A percentile compares a stretch with the other conserved stretches of the same genome.
phyloP scores from a whole-genome alignment of 106 monocot species.

The Dioscorea dumetorum region DNA sequence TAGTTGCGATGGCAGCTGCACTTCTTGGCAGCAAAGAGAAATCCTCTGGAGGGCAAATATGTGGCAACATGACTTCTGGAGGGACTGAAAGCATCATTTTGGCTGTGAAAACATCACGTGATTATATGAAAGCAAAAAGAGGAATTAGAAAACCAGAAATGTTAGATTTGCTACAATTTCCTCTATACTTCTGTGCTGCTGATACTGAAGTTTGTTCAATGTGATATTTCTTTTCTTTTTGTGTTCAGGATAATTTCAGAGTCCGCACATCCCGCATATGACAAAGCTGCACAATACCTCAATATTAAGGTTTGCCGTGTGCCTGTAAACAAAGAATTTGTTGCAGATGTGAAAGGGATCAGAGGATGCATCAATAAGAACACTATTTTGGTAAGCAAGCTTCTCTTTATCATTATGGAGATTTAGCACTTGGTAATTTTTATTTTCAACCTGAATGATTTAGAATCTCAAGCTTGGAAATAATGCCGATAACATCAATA shows the following conservation, averaged over 20 bases:
- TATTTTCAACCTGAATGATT: no score
- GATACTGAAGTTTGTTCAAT: neutral
- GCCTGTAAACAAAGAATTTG: constrained; percentile 81
- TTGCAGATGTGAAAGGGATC: constrained; percentile 76
- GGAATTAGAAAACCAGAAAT: constrained; percentile 91
- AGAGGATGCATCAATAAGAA: constrained; percentile 69
- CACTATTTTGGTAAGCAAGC: constrained; percentile 74
- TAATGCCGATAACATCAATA: no score
- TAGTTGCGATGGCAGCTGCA: constrained; percentile 96
- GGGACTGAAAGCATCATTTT: constrained; percentile 98
- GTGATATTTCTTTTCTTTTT: neutral
- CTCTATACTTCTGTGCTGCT: neutral
- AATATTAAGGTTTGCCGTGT: constrained; percentile 83
- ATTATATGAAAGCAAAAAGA: constrained; percentile 87
- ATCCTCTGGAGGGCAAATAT: constrained; percentile 84
- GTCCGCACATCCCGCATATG: constrained; percentile 99
- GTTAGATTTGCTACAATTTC: constrained; percentile 18
- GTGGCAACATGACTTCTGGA: constrained; percentile 99
- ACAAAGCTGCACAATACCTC: constrained; percentile 96
- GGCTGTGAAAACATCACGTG: constrained; percentile 94
- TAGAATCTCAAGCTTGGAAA: no score
- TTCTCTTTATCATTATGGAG: neutral
- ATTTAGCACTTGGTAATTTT: no score
- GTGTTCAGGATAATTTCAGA: constrained; percentile 78
- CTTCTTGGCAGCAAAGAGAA: constrained; percentile 80